Percentiles rank a stretch among this genome's conserved stretches.
phyloP scores from a whole-genome alignment of 176 grass and related monocot genomes.

The Oryza australiensis region DNA sequence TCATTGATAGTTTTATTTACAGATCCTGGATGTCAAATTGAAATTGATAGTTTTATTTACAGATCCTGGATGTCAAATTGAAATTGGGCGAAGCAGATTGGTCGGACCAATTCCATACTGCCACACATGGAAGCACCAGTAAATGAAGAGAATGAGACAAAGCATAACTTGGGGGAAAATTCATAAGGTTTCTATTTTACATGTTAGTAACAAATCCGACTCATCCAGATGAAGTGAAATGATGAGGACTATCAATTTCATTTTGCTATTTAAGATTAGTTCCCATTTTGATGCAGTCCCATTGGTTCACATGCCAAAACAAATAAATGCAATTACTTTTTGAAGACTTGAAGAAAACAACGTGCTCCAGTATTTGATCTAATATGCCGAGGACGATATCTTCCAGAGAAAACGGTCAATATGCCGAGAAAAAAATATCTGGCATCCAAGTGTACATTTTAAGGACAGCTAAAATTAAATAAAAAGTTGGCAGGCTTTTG shows the following conservation, averaged over 20 bases:
- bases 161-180: not conserved
- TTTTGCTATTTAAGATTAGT: constrained; percentile 12
- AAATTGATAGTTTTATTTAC: not conserved
- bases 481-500: not conserved
- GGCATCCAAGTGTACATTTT: not conserved
- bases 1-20: not conserved
- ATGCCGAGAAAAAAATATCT: constrained; percentile 5
- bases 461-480: not conserved
- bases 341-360: not conserved
- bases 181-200: not conserved
- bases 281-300: not conserved
- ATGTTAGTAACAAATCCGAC: constrained; percentile 1
- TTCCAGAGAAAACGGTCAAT: constrained; percentile 2
- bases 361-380: constrained; percentile 23
- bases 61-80: constrained; percentile 7
- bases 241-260: constrained; percentile 2
- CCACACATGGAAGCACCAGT: not conserved
- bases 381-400: constrained; percentile 1
- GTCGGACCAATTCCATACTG: not conserved
- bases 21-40: constrained; percentile 7
- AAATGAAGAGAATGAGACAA: not conserved
- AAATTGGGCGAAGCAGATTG: not conserved
- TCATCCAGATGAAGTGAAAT: constrained; percentile 1
- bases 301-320: constrained; percentile 7
- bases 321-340: not conserved